Evolutionary conservation across 163 green algal genomes (phyloP).

Genomic region (Picocystis sp.): DNA sequence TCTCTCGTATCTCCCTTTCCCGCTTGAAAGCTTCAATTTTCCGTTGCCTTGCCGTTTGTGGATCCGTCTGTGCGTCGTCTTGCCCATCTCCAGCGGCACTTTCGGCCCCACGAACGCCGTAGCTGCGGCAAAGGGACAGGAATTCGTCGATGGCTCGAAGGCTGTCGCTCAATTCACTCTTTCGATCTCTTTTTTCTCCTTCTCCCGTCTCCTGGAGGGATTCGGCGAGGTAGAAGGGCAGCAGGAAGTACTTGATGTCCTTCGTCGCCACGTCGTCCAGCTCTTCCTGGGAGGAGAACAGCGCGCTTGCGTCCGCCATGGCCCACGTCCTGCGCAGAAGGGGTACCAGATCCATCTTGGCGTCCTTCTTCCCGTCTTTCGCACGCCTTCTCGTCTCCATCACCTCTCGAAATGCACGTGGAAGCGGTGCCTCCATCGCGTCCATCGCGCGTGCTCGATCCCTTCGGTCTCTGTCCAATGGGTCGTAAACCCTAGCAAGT

Average conservation of each 20-base stretch:
- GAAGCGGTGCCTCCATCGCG: slow-evolving; percentile 1
- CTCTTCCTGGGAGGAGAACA: slow-evolving; percentile 70
- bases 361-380: neutral
- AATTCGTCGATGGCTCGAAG: slow-evolving; percentile 12
- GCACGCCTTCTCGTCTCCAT: slow-evolving; percentile 2
- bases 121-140: slow-evolving; percentile 27
- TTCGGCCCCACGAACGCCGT: slow-evolving; percentile 27
- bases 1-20: slow-evolving; percentile 2
- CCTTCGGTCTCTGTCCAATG: neutral
- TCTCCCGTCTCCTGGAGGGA: neutral
- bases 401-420: neutral
- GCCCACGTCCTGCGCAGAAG: slow-evolving; percentile 11
- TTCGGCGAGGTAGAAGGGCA: slow-evolving; percentile 37
- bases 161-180: slow-evolving; percentile 2
- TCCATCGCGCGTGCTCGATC: neutral
- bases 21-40: slow-evolving; percentile 4
- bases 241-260: slow-evolving; percentile 48
- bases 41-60: neutral
- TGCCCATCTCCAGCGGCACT: neutral
- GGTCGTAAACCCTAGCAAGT: neutral
- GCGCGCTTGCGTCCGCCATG: slow-evolving; percentile 11
- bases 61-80: neutral
- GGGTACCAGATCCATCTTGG: neutral
- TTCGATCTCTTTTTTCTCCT: neutral
- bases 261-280: slow-evolving; percentile 50